Evolutionary conservation across 176 grass and related monocot genomes (phyloP), one percentile per base, ranked within the genome.

Genomic region (Rhipidocladum racemiflorum): DNA sequence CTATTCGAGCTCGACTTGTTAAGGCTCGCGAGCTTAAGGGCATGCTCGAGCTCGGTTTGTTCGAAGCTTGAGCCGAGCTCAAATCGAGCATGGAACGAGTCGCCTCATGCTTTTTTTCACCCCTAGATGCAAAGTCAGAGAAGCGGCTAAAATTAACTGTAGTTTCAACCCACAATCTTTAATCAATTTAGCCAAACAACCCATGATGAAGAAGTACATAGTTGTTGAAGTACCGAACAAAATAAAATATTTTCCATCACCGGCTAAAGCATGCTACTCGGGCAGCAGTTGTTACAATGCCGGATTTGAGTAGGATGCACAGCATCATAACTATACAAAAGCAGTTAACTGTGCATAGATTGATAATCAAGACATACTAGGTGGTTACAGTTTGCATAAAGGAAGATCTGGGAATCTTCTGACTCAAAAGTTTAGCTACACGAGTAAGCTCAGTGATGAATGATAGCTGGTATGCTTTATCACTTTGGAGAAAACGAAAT

Each of bases 51-150:
- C n/a, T n/a, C n/a, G n/a, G n/a, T n/a, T n/a, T n/a, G n/a, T n/a
- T n/a, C n/a, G n/a, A n/a, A n/a, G n/a, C n/a, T n/a, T n/a, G n/a
- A n/a, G n/a, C n/a, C n/a, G n/a, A n/a, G n/a, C n/a, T n/a, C n/a
- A n/a, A n/a, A n/a, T n/a, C n/a, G n/a, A n/a, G n/a, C n/a, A n/a
- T n/a, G n/a, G n/a, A n/a, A n/a, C n/a, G n/a, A n/a, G n/a, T n/a
- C n/a, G n/a, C n/a, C n/a, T n/a, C n/a, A n/a, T n/a, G n/a, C n/a
- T n/a, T n/a, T n/a, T n/a, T n/a, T n/a, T n/a, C n/a, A n/a, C n/a
- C n/a, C n/a, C n/a, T n/a, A n/a, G n/a, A 77, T 48, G 78, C 29
- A 16, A 86, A 60, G 57, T 77, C 46, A 68, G 35, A 78, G n/a
- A 86, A 73, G 6, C 73, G 6, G 73, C 59, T 73, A 48, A 65